These are phyloP conservation scores for Nannochloropsis oceanica DNA, from an alignment of 108 stramenopile genomes.

Conservation along the genomic window DNA sequence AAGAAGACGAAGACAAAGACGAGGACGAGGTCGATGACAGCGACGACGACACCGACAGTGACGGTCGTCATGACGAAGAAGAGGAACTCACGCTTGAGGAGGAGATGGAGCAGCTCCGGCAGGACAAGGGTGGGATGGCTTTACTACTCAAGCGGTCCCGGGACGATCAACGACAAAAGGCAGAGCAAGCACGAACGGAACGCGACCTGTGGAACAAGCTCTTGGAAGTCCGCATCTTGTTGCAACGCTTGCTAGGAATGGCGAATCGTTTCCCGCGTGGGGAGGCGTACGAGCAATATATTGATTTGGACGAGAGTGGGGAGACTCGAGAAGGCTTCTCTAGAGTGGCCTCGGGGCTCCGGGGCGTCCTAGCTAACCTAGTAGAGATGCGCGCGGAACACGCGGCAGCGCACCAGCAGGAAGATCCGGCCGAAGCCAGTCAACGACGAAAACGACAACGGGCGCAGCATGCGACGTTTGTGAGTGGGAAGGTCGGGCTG, in stretches of 20 bases:
- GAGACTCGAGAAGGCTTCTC: not conserved
- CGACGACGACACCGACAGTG: not conserved
- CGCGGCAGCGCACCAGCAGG: not conserved
- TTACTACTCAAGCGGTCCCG: not conserved
- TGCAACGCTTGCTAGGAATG: slow-evolving; percentile 12
- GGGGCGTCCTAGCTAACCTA: not conserved
- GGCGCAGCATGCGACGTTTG: not conserved
- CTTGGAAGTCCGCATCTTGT: slow-evolving; percentile 24
- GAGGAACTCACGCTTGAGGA: not conserved
- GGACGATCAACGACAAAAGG: not conserved
- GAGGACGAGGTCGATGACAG: not conserved
- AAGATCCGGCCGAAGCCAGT: not conserved
- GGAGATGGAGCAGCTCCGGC: slow-evolving; percentile 4
- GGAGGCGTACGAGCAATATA: not conserved
- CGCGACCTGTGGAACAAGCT: slow-evolving; percentile 17
- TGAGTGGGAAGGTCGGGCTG: not conserved
- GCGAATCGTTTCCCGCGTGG: slow-evolving; percentile 12
- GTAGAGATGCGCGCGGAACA: not conserved
- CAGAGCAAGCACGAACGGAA: not conserved
- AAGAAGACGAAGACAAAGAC: not conserved
- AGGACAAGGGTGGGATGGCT: not conserved
- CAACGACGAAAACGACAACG: not conserved
- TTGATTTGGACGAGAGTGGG: not conserved
- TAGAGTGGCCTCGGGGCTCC: not conserved
- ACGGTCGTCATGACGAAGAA: not conserved